A percentile compares a stretch with the other conserved stretches of the same genome.
These are phyloP conservation scores for Aspergillus ochraceoroseus DNA, from an alignment of 2,329 filamentous ascomycete species.

Conservation along the genomic window DNA sequence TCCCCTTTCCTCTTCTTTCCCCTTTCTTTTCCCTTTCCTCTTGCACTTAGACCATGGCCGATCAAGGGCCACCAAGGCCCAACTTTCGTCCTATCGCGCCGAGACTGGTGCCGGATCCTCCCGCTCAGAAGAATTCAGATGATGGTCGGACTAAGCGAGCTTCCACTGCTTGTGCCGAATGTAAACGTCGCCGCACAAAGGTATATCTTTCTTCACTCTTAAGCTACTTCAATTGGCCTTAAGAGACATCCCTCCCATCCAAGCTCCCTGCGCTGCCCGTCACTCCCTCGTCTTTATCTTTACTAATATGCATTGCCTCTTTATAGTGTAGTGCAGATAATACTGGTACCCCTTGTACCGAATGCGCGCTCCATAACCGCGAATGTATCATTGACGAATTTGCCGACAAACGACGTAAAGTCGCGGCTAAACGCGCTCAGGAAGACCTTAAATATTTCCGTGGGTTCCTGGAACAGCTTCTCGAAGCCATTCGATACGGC, in stretches of 20 bases:
- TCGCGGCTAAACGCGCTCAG: slow-evolving; percentile 27
- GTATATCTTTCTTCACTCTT: slow-evolving; percentile 20
- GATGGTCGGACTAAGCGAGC: slow-evolving; percentile 34
- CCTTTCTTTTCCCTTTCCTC: not conserved
- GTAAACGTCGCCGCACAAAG: slow-evolving; percentile 37
- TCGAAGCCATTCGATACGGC: slow-evolving; percentile 25
- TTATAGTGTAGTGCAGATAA: slow-evolving; percentile 29
- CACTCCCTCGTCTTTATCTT: no score
- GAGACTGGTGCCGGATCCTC: slow-evolving; percentile 21
- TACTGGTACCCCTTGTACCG: slow-evolving; percentile 29
- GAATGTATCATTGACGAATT: slow-evolving; percentile 34
- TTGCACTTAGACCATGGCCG: slow-evolving; percentile 24
- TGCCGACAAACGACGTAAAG: slow-evolving; percentile 38
- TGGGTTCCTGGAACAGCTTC: slow-evolving; percentile 27
- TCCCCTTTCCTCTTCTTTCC: not conserved
- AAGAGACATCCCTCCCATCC: not conserved
- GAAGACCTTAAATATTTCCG: slow-evolving; percentile 30
- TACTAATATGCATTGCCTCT: slow-evolving; percentile 4
- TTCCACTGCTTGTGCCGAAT: slow-evolving; percentile 37
- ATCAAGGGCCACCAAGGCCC: slow-evolving; percentile 23
- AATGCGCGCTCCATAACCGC: slow-evolving; percentile 33
- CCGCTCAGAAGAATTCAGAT: slow-evolving; percentile 22
- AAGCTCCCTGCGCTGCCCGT: no score
- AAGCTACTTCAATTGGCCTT: not conserved
- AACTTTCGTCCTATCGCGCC: slow-evolving; percentile 32